Conservation (phyloP, 2,329 filamentous ascomycete genomes). For the Pseudocercospora musae region DNA sequence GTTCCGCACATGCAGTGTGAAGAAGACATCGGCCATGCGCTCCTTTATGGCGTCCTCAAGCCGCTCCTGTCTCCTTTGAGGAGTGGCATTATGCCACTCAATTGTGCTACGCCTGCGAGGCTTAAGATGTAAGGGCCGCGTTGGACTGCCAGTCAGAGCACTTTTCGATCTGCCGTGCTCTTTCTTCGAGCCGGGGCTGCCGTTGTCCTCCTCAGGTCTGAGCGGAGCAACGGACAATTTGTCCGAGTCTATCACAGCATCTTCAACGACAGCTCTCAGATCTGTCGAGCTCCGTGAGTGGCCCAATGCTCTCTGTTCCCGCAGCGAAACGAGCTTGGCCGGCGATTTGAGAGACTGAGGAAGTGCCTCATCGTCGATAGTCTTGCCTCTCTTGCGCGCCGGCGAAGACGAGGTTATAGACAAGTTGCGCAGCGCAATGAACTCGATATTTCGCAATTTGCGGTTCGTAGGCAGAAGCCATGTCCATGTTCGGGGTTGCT, state of each 20-base stretch:
- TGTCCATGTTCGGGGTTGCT: constrained; percentile 45
- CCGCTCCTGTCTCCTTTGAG: constrained; percentile 65
- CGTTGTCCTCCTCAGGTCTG: constrained; percentile 7
- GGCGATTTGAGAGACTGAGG: constrained; percentile 65
- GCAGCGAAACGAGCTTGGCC: constrained; percentile 59
- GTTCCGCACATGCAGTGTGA: constrained; percentile 70
- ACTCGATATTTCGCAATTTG: constrained; percentile 80
- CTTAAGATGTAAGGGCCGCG: constrained; percentile 39
- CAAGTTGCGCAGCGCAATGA: constrained; percentile 82
- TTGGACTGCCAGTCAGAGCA: constrained; percentile 17
- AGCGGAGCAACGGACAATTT: neutral
- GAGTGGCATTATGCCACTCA: constrained; percentile 60
- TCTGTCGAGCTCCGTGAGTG: constrained; percentile 60
- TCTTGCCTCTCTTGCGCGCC: constrained; percentile 51
- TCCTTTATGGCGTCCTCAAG: constrained; percentile 69
- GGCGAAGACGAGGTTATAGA: constrained; percentile 57
- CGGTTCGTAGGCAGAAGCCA: constrained; percentile 69
- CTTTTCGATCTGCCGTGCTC: constrained; percentile 27
- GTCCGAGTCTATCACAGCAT: constrained; percentile 17
- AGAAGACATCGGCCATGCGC: constrained; percentile 82
- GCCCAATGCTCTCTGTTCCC: constrained; percentile 48
- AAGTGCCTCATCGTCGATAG: constrained; percentile 73
- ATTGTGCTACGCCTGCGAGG: constrained; percentile 57
- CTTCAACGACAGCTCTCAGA: constrained; percentile 39
- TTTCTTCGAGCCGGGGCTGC: constrained; percentile 13